These are phyloP conservation scores for Fonsecaea multimorphosa DNA, from an alignment of 2,329 filamentous ascomycete genomes.

Conservation along the genomic window DNA sequence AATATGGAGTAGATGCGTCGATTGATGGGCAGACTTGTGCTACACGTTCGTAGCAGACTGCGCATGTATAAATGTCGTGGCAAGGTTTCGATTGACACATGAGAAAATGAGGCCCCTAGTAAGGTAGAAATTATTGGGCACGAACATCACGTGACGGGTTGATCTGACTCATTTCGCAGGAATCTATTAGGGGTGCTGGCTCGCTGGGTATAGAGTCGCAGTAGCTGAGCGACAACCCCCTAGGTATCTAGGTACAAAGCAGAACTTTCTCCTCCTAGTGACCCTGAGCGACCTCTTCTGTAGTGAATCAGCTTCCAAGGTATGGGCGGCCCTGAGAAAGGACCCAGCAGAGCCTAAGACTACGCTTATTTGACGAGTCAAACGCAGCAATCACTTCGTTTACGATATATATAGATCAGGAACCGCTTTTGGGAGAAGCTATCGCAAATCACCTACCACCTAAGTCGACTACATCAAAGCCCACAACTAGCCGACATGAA, in stretches of 20 bases:
- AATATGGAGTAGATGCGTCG: background rate
- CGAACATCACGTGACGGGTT: background rate
- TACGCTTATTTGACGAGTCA: background rate
- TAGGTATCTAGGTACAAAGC: background rate
- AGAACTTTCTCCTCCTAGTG: background rate
- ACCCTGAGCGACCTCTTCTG: background rate
- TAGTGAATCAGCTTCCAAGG: too few relatives aligned
- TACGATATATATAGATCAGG: background rate
- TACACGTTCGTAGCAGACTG: slow-evolving; percentile 10
- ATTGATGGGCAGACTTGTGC: background rate
- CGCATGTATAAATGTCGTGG: slow-evolving; percentile 10
- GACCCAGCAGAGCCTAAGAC: background rate
- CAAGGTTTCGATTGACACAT: background rate
- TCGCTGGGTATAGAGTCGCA: too few relatives aligned
- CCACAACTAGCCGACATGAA: slow-evolving; percentile 1
- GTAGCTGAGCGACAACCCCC: too few relatives aligned
- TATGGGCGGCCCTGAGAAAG: background rate
- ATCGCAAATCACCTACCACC: slow-evolving; percentile 6
- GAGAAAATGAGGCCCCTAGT: background rate
- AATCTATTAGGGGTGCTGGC: too few relatives aligned
- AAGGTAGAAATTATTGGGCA: slow-evolving; percentile 4
- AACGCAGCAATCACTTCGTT: background rate
- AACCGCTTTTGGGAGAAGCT: slow-evolving; percentile 9
- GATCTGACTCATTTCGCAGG: slow-evolving; percentile 5
- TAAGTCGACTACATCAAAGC: slow-evolving; percentile 1